Evolutionary conservation across 495 filamentous ascomycete genomes (phyloP), one percentile per base, ranked within the genome.

Genomic region (Aspergillus carlsbadensis): DNA sequence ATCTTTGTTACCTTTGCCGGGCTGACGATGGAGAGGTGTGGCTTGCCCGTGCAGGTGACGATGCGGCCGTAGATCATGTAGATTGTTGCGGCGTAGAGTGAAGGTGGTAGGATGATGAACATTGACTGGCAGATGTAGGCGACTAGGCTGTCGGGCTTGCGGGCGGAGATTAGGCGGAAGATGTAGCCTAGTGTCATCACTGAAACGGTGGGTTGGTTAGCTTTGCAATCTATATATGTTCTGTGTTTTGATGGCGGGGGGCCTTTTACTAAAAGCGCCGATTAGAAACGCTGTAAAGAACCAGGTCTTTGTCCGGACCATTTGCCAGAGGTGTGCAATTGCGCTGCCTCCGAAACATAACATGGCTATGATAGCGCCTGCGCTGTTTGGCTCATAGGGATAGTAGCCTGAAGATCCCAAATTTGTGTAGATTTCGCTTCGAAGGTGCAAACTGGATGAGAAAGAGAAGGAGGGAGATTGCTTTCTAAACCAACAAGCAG

Each of bases 61-160:
- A 70, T 60, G 0, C 68, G 61, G n/a, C 68, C 68, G 24, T 70
- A 66, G 40, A 58, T 64, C 68, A 73, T 73, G 60, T 73, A 73
- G 21, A 73, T 67, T 10, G 70, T 65, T 10, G 70, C 70, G 31
- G 61, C 61, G 24, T 60, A 64, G 14, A 51, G 69, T 0, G 66
- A 63, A 2, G 67, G 69, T 0, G 61, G 65, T 31, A 70, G 55
- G 8, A 73, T 41, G 39, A 71, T 59, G 40, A 65, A 57, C 17
- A 65, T 40, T 11, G 52, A 56, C 58, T 73, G 70, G 14, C 57
- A 34, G 52, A 71, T 67, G 57, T 69, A 73, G 33, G 60, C 44
- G 37, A 43, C 56, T 37, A 69, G 47, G 39, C 42, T 52, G 0
- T 24, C 14, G 11, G 53, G 33, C 15, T 22, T 40, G 7, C 35